Conservation (phyloP, 495 filamentous ascomycete genomes). For the Penicillium samsonianum region DNA sequence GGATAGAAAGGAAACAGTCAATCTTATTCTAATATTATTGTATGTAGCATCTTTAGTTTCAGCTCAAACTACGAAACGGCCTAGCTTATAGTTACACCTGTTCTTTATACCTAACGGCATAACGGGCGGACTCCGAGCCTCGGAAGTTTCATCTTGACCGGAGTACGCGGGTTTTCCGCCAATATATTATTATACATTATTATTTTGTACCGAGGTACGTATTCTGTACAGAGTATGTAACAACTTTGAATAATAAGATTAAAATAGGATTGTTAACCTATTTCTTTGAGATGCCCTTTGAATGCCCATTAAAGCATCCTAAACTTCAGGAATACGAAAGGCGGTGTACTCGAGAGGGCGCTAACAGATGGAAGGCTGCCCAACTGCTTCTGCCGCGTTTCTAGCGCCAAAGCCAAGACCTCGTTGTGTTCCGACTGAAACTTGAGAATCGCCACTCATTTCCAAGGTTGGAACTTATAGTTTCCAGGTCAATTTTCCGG, state of each 20-base stretch:
- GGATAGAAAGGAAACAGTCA: neutral
- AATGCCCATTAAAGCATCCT: too few species aligned
- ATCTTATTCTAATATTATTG: too few species aligned
- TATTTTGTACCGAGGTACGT: neutral
- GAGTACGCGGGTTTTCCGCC: neutral
- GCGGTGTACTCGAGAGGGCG: neutral
- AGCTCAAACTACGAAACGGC: neutral
- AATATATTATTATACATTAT: neutral
- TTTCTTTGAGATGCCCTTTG: too few species aligned
- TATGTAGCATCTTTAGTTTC: neutral
- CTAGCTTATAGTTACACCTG: neutral
- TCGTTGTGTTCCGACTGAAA: conserved; percentile 26
- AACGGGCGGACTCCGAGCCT: conserved; percentile 6
- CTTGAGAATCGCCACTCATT: conserved; percentile 11
- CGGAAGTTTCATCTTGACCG: conserved; percentile 1
- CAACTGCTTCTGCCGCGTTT: conserved; percentile 38
- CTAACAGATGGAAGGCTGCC: conserved; percentile 8
- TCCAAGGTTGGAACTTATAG: neutral
- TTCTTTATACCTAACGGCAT: neutral
- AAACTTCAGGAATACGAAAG: too few species aligned
- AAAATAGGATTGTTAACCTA: too few species aligned
- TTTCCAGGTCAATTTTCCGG: conserved; percentile 4
- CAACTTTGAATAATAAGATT: too few species aligned
- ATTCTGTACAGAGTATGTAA: too few species aligned
- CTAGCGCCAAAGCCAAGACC: conserved; percentile 41